Base-by-base conservation (phyloP, 768 basidiomycete genomes). In the Psilocybe sp. region DNA sequence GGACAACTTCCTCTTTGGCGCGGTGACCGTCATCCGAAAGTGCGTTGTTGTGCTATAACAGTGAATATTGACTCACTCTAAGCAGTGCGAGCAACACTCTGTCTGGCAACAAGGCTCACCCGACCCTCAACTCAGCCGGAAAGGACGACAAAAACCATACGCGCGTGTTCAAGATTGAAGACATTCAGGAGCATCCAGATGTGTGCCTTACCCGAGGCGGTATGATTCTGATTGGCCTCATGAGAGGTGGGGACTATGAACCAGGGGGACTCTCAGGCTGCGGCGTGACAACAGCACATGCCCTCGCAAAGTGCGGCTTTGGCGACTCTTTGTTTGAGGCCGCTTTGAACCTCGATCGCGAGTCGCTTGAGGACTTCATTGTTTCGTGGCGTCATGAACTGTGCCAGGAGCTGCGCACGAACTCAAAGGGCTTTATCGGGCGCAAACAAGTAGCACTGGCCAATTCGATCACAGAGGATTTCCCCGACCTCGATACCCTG, bases 241-340 rank as follows among this genome's bases (percentile, higher is more conserved):
- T 94, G 59, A 84, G 84, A n/a, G 94, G 94, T 0, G 94, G 94
- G 0, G 94, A 98, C 65, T 98, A 97, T 57, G 79, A 89, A 46
- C 80, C 81, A 43, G 86, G 75, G 12, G 89, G 89, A 14, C 68
- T 91, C 7, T 61, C 71, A 8, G 75, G 85, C 5, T 90, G 85
- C 57, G 92, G 92, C 2, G 69, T 79, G 16, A 77, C 76, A 16
- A 91, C 82, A 41, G 83, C 93, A 0, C 81, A 84, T 41, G 92
- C 79, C 10, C 80, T 98, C 1, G 91, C 92, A 0, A 80, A 80
- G 54, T 87, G 86, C 49, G 92, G 92, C 1, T 85, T 93, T 50
- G 88, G 91, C 0, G 84, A 91, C 58, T 69, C 77, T 14, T 73
- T 92, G 9, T 69, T 82, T 49, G 62, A 81, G 53, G 84, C 87